These are phyloP conservation scores for Debaryomyces fabryi DNA, from an alignment of 1,139 yeast genomes.

Conservation along the genomic window DNA sequence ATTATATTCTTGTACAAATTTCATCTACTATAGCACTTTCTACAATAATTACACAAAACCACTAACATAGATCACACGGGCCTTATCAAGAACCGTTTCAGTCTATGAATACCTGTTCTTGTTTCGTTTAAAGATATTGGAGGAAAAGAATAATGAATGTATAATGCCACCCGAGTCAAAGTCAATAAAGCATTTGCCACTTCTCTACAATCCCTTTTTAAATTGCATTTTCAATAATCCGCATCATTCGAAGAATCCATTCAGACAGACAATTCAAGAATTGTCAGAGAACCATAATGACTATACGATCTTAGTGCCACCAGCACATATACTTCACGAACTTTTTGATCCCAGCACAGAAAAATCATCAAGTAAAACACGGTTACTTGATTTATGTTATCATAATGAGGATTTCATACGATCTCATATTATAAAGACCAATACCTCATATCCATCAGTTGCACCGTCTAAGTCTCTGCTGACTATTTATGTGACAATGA, in stretches of 20 bases:
- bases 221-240: conserved; percentile 72
- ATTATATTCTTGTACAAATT: background rate
- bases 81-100: background rate
- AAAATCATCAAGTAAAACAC: conserved; percentile 27
- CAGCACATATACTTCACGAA: conserved; percentile 52
- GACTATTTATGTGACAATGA: conserved; percentile 58
- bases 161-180: conserved; percentile 9
- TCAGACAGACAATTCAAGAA: conserved; percentile 49
- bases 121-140: background rate
- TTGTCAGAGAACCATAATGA: conserved; percentile 46
- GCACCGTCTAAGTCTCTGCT: conserved; percentile 45
- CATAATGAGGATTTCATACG: conserved; percentile 64
- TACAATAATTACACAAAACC: conserved; percentile 6
- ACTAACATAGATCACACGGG: background rate
- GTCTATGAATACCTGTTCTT: background rate
- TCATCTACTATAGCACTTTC: background rate
- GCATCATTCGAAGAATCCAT: conserved; percentile 51
- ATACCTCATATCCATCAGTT: conserved; percentile 21
- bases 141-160: background rate
- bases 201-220: conserved; percentile 63
- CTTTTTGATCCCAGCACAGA: conserved; percentile 53
- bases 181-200: conserved; percentile 30
- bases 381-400: conserved; percentile 60
- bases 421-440: conserved; percentile 62
- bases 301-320: conserved; percentile 64